These are phyloP conservation scores for Candida dubliniensis DNA, from an alignment of 1,139 yeast species.

Conservation along the genomic window DNA sequence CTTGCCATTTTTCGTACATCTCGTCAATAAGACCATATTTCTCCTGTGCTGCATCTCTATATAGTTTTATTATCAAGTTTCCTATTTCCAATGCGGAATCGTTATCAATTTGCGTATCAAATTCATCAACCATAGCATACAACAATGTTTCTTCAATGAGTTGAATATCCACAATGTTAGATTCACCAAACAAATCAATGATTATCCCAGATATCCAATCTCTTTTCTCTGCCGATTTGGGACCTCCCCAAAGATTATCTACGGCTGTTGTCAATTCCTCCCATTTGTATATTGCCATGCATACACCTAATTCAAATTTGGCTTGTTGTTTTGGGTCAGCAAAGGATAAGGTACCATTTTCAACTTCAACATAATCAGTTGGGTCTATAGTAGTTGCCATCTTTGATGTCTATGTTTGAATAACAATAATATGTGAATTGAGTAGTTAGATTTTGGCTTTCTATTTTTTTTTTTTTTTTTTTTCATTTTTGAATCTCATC, in stretches of 20 bases:
- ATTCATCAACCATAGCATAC: conserved; percentile 93
- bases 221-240: conserved; percentile 84
- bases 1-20: conserved; percentile 59
- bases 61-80: conserved; percentile 60
- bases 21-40: conserved; percentile 58
- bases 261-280: conserved; percentile 87
- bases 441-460: neutral
- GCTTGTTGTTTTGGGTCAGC: conserved; percentile 69
- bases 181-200: conserved; percentile 70
- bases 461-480: conserved; percentile 4
- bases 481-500: neutral
- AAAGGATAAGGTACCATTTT: conserved; percentile 47
- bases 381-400: conserved; percentile 35
- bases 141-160: conserved; percentile 82
- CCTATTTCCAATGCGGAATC: conserved; percentile 82
- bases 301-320: conserved; percentile 88
- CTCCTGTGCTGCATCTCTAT: conserved; percentile 58
- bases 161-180: conserved; percentile 64
- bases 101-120: conserved; percentile 84
- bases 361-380: conserved; percentile 47
- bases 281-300: conserved; percentile 88
- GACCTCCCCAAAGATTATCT: conserved; percentile 97
- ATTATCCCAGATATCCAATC: conserved; percentile 92
- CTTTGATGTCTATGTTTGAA: neutral
- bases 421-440: neutral